Conservation (phyloP, 2,329 filamentous ascomycete species). For the Xylariaceae sp. region DNA sequence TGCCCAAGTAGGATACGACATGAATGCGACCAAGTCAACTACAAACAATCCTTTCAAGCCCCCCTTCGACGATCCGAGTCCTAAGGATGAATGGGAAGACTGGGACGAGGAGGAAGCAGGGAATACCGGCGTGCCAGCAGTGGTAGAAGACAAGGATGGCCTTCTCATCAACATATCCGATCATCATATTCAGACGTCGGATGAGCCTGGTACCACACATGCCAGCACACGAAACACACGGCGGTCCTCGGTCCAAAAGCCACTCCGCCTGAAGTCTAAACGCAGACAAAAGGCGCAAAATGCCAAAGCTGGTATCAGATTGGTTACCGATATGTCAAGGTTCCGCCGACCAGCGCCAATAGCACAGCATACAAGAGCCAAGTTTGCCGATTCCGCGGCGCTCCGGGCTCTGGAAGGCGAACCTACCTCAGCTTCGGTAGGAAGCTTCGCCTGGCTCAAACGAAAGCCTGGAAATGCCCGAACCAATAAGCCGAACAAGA, state of each 20-base stretch:
- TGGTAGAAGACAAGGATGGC: constrained; percentile 15
- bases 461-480: constrained; percentile 38
- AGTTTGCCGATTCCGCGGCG: constrained; percentile 62
- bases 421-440: constrained; percentile 55
- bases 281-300: constrained; percentile 64
- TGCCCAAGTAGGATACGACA: constrained; percentile 15
- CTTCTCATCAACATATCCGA: constrained; percentile 31
- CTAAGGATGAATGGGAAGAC: constrained; percentile 38
- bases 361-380: constrained; percentile 41
- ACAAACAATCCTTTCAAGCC: constrained; percentile 27
- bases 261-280: constrained; percentile 58
- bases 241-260: constrained; percentile 44
- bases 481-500: constrained; percentile 30
- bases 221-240: constrained; percentile 19
- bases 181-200: constrained; percentile 15
- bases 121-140: constrained; percentile 11
- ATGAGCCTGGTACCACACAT: constrained; percentile 18
- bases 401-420: constrained; percentile 62
- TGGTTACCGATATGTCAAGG: constrained; percentile 70
- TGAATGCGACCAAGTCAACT: constrained; percentile 26
- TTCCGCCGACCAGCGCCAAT: constrained; percentile 50
- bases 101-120: constrained; percentile 35
- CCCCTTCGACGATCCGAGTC: constrained; percentile 12
- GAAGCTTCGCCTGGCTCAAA: constrained; percentile 60
- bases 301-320: constrained; percentile 63